Conservation (phyloP, 129 eudicot genomes). For the Ambrosia artemisiifolia region DNA sequence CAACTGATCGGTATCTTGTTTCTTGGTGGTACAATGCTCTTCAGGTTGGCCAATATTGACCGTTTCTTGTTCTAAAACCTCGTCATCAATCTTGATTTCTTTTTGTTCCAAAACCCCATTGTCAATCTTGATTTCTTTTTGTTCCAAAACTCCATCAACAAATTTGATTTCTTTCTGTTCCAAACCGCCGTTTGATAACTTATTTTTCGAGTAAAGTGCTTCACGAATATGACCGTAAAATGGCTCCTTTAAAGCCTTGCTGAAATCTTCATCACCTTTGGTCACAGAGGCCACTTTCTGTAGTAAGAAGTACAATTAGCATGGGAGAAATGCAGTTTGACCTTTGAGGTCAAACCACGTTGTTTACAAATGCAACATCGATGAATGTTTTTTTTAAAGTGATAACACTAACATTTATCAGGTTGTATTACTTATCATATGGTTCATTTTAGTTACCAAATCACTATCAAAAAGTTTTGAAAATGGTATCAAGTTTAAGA, state of each 20-base stretch:
- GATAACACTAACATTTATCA: too few species aligned
- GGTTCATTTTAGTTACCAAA: not conserved
- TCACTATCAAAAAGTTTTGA: not conserved
- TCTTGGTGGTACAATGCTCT: constrained; percentile 20
- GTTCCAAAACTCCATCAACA: constrained; percentile 25
- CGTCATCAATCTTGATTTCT: not conserved
- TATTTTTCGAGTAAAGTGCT: constrained; percentile 45
- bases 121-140: constrained; percentile 15
- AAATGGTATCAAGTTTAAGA: not conserved
- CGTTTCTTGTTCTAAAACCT: constrained; percentile 13
- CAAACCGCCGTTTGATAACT: constrained; percentile 2
- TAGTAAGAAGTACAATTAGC: constrained; percentile 18
- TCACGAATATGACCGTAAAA: constrained; percentile 59
- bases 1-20: constrained; percentile 15
- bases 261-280: constrained; percentile 59
- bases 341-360: constrained; percentile 21
- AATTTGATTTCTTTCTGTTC: constrained; percentile 27
- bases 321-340: not conserved
- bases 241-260: constrained; percentile 61
- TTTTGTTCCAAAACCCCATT: constrained; percentile 17
- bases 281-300: constrained; percentile 82
- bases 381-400: not conserved
- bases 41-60: constrained; percentile 12
- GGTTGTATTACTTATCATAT: too few species aligned
- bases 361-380: not conserved